Evolutionary conservation across 768 basidiomycete genomes (phyloP).

Genomic region (Auriscalpium orientale): DNA sequence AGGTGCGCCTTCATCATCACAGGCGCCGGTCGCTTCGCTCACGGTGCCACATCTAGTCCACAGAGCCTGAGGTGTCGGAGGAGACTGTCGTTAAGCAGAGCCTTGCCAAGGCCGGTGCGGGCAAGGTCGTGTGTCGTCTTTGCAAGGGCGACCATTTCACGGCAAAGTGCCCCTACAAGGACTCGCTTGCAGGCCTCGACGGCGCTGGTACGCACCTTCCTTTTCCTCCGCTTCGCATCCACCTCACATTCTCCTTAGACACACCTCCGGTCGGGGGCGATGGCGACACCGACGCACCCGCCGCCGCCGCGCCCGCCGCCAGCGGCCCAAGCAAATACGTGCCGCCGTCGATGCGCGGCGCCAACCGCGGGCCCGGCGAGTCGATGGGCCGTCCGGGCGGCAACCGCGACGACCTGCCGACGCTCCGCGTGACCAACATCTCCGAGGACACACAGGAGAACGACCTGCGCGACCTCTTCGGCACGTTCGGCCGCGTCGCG

Average conservation of each 20-base stretch:
- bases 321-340: constrained; percentile 16
- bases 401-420: constrained; percentile 86
- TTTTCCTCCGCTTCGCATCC: not conserved
- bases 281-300: not conserved
- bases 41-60: constrained; percentile 28
- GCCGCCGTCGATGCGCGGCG: constrained; percentile 16
- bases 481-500: constrained; percentile 74
- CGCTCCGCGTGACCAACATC: constrained; percentile 94
- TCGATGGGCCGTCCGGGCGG: constrained; percentile 27
- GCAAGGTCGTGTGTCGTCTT: constrained; percentile 85
- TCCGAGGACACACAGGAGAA: constrained; percentile 92
- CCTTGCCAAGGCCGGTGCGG: constrained; percentile 67
- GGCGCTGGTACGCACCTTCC: constrained; percentile 39
- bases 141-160: constrained; percentile 99
- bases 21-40: not conserved
- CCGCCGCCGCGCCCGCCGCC: constrained; percentile 7
- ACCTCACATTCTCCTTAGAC: not conserved
- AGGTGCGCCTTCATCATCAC: constrained; percentile 35
- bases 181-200: constrained; percentile 75
- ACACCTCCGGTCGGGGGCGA: not conserved
- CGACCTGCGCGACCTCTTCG: constrained; percentile 89
- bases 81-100: constrained; percentile 62
- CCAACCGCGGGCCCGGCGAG: constrained; percentile 14
- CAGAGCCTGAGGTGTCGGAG: constrained; percentile 59
- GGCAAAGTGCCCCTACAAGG: constrained; percentile 97